Percentiles rank a stretch among this genome's conserved stretches.
These are phyloP conservation scores for Trifolium dubium DNA, from an alignment of 306 rosid species.

Conservation along the genomic window DNA sequence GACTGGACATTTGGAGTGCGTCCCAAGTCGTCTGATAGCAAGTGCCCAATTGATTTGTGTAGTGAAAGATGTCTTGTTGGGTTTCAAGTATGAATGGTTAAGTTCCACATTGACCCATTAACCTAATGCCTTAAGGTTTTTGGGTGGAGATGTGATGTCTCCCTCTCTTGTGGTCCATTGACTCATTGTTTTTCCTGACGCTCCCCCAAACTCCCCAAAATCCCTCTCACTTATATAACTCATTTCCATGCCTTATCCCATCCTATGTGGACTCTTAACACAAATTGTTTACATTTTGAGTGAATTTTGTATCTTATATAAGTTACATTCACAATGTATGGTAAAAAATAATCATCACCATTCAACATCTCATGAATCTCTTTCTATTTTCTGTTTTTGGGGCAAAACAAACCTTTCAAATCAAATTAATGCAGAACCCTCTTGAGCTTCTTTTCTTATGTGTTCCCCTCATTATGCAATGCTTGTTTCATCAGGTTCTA, in stretches of 20 bases:
- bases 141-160: too few species aligned
- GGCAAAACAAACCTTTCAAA: conserved; percentile 6
- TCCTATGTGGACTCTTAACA: background rate
- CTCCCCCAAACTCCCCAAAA: too few species aligned
- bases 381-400: conserved; percentile 11
- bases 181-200: too few species aligned
- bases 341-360: background rate
- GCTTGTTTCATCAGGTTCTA: conserved; percentile 56
- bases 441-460: conserved; percentile 41
- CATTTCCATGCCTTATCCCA: background rate
- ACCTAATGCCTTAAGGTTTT: too few species aligned
- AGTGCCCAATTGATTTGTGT: too few species aligned
- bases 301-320: background rate
- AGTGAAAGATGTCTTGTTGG: too few species aligned
- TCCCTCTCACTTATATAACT: background rate
- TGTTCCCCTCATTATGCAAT: conserved; percentile 43
- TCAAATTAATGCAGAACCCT: conserved; percentile 38
- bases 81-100: too few species aligned
- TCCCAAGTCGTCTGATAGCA: too few species aligned
- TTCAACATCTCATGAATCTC: background rate
- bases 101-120: too few species aligned
- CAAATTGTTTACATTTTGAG: background rate
- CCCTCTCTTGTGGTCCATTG: too few species aligned
- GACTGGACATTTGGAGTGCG: too few species aligned
- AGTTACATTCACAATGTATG: conserved; percentile 3